Base-by-base conservation (phyloP, 2,329 filamentous ascomycete genomes). In the Exophiala sp. region DNA sequence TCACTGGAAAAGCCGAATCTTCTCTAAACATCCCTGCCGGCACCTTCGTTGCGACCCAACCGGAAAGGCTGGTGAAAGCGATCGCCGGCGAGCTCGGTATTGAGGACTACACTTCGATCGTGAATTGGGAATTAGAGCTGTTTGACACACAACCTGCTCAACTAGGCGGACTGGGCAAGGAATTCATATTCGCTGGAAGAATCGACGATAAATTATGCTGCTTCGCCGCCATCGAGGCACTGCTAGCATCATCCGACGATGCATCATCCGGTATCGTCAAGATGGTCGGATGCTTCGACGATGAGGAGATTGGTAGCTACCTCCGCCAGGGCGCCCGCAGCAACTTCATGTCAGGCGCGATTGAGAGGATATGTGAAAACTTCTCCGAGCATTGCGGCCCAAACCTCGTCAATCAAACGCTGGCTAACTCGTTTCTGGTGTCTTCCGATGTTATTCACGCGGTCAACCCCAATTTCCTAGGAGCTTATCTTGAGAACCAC, bases 191-290 rank as follows among this genome's bases (percentile, higher is more conserved):
- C 61, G 92, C 89, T 7, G 91, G 92, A 54, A 87, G 94, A 50
- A 94, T 97, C 62, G 94, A 99, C 69, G 94, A 99, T 75, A 97
- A 96, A 77, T 85, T 99, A 43, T 97, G 94, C 78, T 95, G 89
- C 32, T 97, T 90, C 85, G 84, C 91, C 6, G 92, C 94, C 6
- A 79, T 96, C 48, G 85, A 91, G 70, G 91, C 84, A 3, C 84
- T 99, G 0, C 78, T 96, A 24, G 84, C 86, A 46, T 83, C 86
- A 14, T 75, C 82, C 10, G 73, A 78, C 24, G 62, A 71, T 16
- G 66, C 78, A 8, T 75, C 74, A 36, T 68, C 75, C 1, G 71
- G 85, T n/a, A 81, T 86, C 50, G 84, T 97, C 71, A 95, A 95
- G 73, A 78, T 96, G 51, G 89, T 94, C 34, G 91, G 87, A n/a